Conservation (phyloP, 2,329 filamentous ascomycete species). For the Pseudopithomyces maydicus region DNA sequence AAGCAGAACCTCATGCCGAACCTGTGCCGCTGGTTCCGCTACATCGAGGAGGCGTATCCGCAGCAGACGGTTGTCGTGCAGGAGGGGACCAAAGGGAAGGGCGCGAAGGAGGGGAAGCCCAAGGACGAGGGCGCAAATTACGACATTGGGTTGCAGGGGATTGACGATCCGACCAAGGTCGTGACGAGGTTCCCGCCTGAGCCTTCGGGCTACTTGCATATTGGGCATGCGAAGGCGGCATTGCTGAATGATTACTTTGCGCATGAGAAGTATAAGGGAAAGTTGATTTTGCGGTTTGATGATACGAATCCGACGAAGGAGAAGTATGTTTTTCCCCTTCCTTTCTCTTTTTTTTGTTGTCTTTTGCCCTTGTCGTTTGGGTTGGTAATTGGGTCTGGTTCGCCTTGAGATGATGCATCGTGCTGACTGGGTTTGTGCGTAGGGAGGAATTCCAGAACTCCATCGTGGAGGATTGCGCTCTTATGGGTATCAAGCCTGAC, state of each 20-base stretch:
- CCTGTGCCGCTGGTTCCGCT: conserved; percentile 84
- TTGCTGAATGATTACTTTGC: conserved; percentile 96
- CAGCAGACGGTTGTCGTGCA: conserved; percentile 75
- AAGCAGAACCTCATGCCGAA: conserved; percentile 79
- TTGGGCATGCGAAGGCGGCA: conserved; percentile 93
- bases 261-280: conserved; percentile 90
- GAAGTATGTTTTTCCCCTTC: conserved; percentile 86
- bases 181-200: conserved; percentile 93
- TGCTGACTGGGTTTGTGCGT: no score
- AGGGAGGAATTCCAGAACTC: conserved; percentile 84
- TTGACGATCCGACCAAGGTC: conserved; percentile 74
- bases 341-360: not conserved
- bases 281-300: conserved; percentile 88
- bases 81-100: conserved; percentile 40
- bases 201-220: conserved; percentile 94
- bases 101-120: conserved; percentile 65
- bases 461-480: conserved; percentile 86
- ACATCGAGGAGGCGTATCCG: conserved; percentile 79
- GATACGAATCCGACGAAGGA: conserved; percentile 98
- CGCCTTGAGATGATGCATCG: not conserved
- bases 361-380: no score
- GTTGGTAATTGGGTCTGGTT: no score
- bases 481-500: conserved; percentile 92
- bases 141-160: conserved; percentile 83
- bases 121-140: conserved; percentile 84